Evolutionary conservation across 164 flowering plant genomes (phyloP), one percentile per base, ranked within the genome.

Genomic region (Protea cynaroides): DNA sequence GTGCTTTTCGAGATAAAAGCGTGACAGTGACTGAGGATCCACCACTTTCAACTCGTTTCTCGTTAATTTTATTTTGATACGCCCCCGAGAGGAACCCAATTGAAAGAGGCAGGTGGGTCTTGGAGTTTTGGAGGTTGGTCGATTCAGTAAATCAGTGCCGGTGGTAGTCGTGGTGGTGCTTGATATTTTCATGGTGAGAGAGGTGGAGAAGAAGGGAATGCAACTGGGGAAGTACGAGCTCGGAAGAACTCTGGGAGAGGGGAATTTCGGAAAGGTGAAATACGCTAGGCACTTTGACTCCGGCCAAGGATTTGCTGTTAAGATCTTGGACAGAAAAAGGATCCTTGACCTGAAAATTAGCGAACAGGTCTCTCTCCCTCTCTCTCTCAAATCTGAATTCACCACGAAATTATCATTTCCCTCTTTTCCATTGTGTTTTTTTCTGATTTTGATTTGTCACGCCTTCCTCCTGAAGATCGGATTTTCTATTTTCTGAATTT

Each of bases 261-360:
- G 98, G 23, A 90, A 89, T 74, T 90, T 89, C 64, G 97, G 96
- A 10, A 93, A 90, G 66, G 98, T 93, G 2, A 90, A 87, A 50
- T 82, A 71, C 67, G 97, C 96, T 0, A 76, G 40, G 68, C 61
- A 90, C 64, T 34, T 80, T 3, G 83, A 83, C 1, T 70, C 98
- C 1, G 97, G 96, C 1, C 65, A 61, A 1, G 71, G 74, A 2
- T 90, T 84, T 66, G 98, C 98, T 11, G 82, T 94, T 56, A 94
- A 94, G 72, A 84, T 94, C 51, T 46, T 94, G n/a, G 89, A 89
- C 36, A 94, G 86, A 76, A 73, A 72, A 64, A 73, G 71, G 69
- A 85, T 90, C 66, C 51, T 80, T 22, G 68, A 83, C 25, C 92
- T 87, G 73, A 89, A 86, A 7, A 76, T 85, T 78, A 58, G 78